Base-by-base conservation (phyloP, 768 basidiomycete species). In the Lanmaoa pseudosensibilis region DNA sequence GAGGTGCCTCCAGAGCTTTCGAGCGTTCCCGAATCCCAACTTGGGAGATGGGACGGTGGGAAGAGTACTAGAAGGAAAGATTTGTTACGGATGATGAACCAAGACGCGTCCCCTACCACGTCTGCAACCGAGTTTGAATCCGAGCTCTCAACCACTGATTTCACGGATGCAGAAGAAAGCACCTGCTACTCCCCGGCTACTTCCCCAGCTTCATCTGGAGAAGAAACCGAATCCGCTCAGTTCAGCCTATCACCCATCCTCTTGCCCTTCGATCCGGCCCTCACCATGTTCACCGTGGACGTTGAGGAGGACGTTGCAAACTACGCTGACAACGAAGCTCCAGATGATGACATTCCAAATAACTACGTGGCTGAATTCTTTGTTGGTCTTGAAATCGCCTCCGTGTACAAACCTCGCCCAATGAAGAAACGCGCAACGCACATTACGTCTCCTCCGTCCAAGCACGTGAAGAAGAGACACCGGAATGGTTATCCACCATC, bases 391-490 rank as follows among this genome's bases (percentile, higher is more conserved):
- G 86, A 87, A 64, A 88, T 90, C 46, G 73, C 81, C 3, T 78
- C 83, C 3, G 89, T 91, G 11, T 89, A 83, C 74, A 90, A 90
- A 62, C 88, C 88, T 1, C 81, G 85, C 1, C 87, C 87, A 2
- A 72, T 80, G 60, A 84, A 81, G 77, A 80, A 73, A 27, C 73
- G 73, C 18, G 50, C 45, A 9, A 45, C 69, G 43, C 62, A 78
- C 73, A 49, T 72, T 65, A 45, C 76, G 66, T 58, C 65, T 69
- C 46, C 63, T 39, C 52, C 52, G 15, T 46, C 37, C 16, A 54
- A 55, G 37, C 51, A 36, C 52, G 39, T 37, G 37, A 62, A 57
- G 59, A 65, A 39, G 63, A 63, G 65, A 52, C 66, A 67, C 60
- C 73, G 69, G 64, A 73, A 71, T 38, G 65, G 54, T 59, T 38